Evolutionary conservation across 306 rosid genomes (phyloP), one percentile per base, ranked within the genome.

Genomic region (Fagus crenata): DNA sequence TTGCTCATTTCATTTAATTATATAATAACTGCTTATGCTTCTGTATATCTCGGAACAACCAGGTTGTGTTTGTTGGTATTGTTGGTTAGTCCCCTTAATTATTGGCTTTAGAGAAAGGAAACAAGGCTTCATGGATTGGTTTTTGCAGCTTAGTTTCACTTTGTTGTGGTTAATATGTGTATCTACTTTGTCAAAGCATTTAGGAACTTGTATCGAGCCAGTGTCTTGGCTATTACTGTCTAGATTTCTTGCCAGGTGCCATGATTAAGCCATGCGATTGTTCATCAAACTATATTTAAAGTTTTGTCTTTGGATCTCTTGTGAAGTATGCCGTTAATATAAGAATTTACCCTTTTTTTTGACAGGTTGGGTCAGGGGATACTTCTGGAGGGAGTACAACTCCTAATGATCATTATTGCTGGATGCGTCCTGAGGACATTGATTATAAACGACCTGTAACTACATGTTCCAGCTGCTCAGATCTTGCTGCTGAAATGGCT

Each of bases 391-490:
- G 97, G n/a, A 87, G 82, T 61, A 87, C 92, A 6, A 81, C 89
- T 82, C 86, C 91, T 0, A 96, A 96, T 31, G 99, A 96, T 78
- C 99, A 96, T 81, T 96, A 91, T 85, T 96, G 99, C 86, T 96
- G 99, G 99, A 89, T 81, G 93, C 93, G 99, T 15, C 99, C 99
- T 0, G 99, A 96, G 89, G 97, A 96, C 75, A 96, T 96, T 71
- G 99, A 92, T 76, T 96, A 96, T 63, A 71, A 39, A 0, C 89
- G 99, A 35, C 98, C 98, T n/a, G 97, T 93, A 53, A 28, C 61
- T 3, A 83, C 85, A 15, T 91, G 97, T 49, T 22, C 53, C 77
- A 83, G 86, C 55, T 91, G 98, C 81, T 87, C 92, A 0, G 99
- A 96, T 83, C 99, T 96, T 72, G 98, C 90, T 5, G 97, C 96